Base-by-base conservation (phyloP, 768 basidiomycete genomes). In the Chlorophyllum brunneum region DNA sequence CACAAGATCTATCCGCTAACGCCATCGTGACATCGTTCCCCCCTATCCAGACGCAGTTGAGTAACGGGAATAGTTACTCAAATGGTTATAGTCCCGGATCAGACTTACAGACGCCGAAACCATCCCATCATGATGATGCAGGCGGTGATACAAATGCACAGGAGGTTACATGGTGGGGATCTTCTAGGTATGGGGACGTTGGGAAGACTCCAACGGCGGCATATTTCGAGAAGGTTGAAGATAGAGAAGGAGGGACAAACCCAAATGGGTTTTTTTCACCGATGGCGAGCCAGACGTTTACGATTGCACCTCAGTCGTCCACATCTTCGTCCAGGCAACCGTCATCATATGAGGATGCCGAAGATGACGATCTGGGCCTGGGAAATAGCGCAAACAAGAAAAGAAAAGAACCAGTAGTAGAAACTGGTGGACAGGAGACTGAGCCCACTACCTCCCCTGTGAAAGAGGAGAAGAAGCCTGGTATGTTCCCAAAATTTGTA, bases 351-450 rank as follows among this genome's bases (percentile, higher is more conserved):
- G 45, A 54, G 24, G 48, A 54, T 1, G 86, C 87, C 10, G 85
- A 85, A 0, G 93, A 95, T 39, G 93, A 97, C 38, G 93, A 97
- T 62, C 78, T 99, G 45, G 97, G 97, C 1, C 77, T 98, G 56
- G 92, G 94, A 2, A 99, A 98, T 62, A 52, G 27, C 29, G 23
- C 33, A 2, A 73, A 69, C 11, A 76, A 77, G 41, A 65, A 57
- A 16, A 78, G 69, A 62, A 61, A 62, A 41, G 74, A 69, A 40
- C 63, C 67, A 29, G 59, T 70, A 34, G 65, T 66, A 31, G 58
- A 59, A 31, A 56, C 58, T 62, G 27, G 31, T 66, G 31, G 15
- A 50, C 54, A 29, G 40, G 48, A 26, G 16, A 27, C 22, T 11
- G 37, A 42, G 24, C 57, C 61, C 30, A 37, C 66, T 18, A 43